These are phyloP conservation scores for Hypsizygus marmoreus DNA, from an alignment of 768 basidiomycete genomes.

Conservation along the genomic window DNA sequence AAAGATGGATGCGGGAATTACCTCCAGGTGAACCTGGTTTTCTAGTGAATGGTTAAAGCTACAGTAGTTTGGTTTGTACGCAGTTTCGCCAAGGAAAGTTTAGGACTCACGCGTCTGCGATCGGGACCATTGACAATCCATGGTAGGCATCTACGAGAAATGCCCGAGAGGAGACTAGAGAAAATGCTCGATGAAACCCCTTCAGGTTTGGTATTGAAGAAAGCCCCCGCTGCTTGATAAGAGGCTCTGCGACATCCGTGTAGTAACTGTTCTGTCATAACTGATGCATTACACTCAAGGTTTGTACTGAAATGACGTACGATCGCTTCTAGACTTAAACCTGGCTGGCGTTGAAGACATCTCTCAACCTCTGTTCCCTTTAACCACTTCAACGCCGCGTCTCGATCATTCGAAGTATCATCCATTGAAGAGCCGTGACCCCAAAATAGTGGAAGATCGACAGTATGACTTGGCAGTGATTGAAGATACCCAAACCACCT, in stretches of 20 bases:
- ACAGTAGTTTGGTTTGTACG: conserved; percentile 11
- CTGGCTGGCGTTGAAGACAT: conserved; percentile 1
- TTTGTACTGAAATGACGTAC: conserved; percentile 5
- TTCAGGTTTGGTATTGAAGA: conserved; percentile 30
- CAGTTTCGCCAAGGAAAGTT: conserved; percentile 10
- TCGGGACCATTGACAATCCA: conserved; percentile 79
- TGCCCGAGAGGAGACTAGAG: conserved; percentile 77
- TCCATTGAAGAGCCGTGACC: conserved; percentile 17
- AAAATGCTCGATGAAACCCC: conserved; percentile 55
- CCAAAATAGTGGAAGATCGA: conserved; percentile 71
- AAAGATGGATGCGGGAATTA: conserved; percentile 21
- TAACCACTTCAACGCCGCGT: conserved; percentile 38
- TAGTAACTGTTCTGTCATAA: conserved; percentile 32
- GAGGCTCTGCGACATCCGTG: conserved; percentile 31
- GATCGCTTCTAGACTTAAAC: conserved; percentile 8
- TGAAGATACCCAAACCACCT: conserved; percentile 69
- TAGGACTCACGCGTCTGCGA: conserved; percentile 73
- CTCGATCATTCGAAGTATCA: conserved; percentile 27
- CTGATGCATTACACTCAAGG: not conserved
- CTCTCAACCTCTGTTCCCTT: conserved; percentile 41
- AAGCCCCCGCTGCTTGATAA: no score
- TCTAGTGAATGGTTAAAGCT: conserved; percentile 77
- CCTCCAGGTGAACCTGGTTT: conserved; percentile 76
- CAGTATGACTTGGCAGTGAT: conserved; percentile 52
- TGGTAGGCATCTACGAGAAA: conserved; percentile 85